phyloP scores from a whole-genome alignment of 2,329 filamentous ascomycete species.

The Zymoseptoria pseudotritici region DNA sequence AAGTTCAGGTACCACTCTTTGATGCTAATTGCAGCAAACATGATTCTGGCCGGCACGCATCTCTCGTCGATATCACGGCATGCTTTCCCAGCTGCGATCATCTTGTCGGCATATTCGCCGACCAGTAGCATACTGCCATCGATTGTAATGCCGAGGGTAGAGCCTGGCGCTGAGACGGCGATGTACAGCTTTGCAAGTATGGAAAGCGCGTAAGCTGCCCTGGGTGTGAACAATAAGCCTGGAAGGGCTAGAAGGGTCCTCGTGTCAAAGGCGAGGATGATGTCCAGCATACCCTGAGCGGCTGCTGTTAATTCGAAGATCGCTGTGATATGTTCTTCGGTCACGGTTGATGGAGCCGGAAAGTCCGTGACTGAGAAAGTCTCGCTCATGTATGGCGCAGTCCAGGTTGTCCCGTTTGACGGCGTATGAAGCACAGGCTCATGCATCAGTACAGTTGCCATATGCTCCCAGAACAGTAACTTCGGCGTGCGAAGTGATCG shows the following conservation, averaged over 20 bases:
- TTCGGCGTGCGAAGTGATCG: constrained; percentile 9
- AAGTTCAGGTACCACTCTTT: constrained; percentile 18
- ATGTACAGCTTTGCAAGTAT: constrained; percentile 24
- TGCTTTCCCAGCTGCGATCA: constrained; percentile 6
- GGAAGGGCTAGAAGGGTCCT: constrained; percentile 16
- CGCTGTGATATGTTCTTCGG: constrained; percentile 19
- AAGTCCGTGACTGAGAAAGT: constrained; percentile 23
- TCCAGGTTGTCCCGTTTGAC: constrained; percentile 24
- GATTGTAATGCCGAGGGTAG: constrained; percentile 22
- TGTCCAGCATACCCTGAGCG: constrained; percentile 19
- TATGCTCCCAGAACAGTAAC: constrained; percentile 20
- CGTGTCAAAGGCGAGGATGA: constrained; percentile 10
- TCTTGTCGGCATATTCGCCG: constrained; percentile 21
- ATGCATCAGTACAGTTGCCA: constrained; percentile 23
- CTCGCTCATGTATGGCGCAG: constrained; percentile 25
- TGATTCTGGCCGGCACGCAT: constrained; percentile 14
- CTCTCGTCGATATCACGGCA: constrained; percentile 9
- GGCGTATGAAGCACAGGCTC: constrained; percentile 25
- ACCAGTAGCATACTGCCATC: constrained; percentile 19
- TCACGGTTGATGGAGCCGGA: constrained; percentile 16
- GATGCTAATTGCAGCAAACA: constrained; percentile 9
- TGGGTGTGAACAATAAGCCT: constrained; percentile 15
- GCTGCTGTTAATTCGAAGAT: constrained; percentile 18
- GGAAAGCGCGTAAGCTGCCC: constrained; percentile 21
- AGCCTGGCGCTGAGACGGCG: constrained; percentile 19